Base-by-base conservation (phyloP, 495 filamentous ascomycete genomes). In the Penicillium fimorum region DNA sequence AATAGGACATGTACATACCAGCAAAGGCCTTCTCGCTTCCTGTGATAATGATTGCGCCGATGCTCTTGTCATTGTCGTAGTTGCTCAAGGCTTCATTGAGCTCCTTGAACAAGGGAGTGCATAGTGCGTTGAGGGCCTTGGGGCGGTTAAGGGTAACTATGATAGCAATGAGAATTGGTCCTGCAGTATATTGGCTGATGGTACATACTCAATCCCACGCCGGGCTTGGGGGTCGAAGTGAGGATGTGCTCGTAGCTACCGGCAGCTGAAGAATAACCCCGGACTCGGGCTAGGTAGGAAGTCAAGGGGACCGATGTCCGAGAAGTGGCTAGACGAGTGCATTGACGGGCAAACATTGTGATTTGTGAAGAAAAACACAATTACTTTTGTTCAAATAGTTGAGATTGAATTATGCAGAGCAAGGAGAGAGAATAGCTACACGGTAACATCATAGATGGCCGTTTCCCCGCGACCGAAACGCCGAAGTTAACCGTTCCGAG, bases 101-200 rank as follows among this genome's bases (percentile, higher is more conserved):
- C 75, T 98, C 94, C 38, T 68, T 73, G 70, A 98, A 94, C 32
- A 97, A 85, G 13, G 93, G 90, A 17, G 86, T 88, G 71, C 77
- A 91, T 56, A 98, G 84, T 35, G 94, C 93, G 70, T 98, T 98
- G 68, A 96, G 85, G 33, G 91, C 90, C 74, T 93, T 95, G 54
- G 94, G 94, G 35, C 94, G 89, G 81, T 95, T 91, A 52, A 98
- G 79, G n/a, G 92, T 94, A 65, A 97, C 93, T 96, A 57, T 29
- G 47, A 43, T 30, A 11, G 50, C 12, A 33, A 62, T 43, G 15
- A 58, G 25, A 27, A 32, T 47, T 62, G 35, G 30, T 41, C 42
- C 24, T n/a, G 8, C 1, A 33, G 47, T 55, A 51, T 25, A 22
- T 24, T 44, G 48, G 10, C 2, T 12, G 1, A 22, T 15, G 33